These are phyloP conservation scores for Clonostachys byssicola DNA, from an alignment of 2,329 filamentous ascomycete genomes.

Conservation along the genomic window DNA sequence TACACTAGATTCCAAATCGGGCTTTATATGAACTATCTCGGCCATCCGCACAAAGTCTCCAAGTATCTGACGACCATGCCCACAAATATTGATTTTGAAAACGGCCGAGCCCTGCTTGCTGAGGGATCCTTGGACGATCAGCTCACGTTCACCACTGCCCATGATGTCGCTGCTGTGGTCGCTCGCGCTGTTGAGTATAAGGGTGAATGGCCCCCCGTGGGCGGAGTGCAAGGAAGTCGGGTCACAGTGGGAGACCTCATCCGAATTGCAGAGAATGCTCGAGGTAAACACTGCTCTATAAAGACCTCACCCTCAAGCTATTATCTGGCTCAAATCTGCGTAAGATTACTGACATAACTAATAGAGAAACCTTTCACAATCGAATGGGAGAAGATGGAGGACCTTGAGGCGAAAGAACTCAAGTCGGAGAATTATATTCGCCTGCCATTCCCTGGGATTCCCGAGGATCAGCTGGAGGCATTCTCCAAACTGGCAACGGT, in stretches of 20 bases:
- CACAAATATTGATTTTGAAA: slow-evolving; percentile 29
- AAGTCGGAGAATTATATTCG: slow-evolving; percentile 6
- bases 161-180: slow-evolving; percentile 35
- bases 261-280: slow-evolving; percentile 29
- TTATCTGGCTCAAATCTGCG: neutral
- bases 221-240: slow-evolving; percentile 33
- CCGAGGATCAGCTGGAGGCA: too few species aligned
- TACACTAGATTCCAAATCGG: slow-evolving; percentile 53
- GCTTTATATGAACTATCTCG: slow-evolving; percentile 50
- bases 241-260: slow-evolving; percentile 29
- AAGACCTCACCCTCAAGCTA: too few species aligned
- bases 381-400: slow-evolving; percentile 7
- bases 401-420: slow-evolving; percentile 10
- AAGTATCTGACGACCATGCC: slow-evolving; percentile 34
- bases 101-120: slow-evolving; percentile 33
- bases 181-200: slow-evolving; percentile 35
- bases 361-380: slow-evolving; percentile 12
- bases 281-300: slow-evolving; percentile 19
- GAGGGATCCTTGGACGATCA: slow-evolving; percentile 33
- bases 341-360: neutral
- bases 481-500: too few species aligned
- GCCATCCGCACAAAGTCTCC: slow-evolving; percentile 39
- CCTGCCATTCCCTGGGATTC: too few species aligned
- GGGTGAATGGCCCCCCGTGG: slow-evolving; percentile 32
- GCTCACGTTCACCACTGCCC: slow-evolving; percentile 36